These are phyloP conservation scores for Royoungia palumana DNA, from an alignment of 768 basidiomycete species.

Conservation along the genomic window DNA sequence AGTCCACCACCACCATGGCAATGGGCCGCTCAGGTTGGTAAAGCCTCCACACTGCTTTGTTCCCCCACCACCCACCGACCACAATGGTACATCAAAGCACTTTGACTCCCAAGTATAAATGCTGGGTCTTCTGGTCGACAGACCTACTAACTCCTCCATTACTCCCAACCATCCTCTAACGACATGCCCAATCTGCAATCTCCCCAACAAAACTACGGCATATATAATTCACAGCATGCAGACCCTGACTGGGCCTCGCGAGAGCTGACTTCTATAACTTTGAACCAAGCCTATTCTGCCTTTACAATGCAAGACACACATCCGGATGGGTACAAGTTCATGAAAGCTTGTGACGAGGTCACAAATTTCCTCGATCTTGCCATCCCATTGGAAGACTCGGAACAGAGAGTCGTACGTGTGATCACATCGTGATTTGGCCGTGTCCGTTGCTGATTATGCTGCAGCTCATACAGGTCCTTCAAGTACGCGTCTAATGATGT, in stretches of 20 bases:
- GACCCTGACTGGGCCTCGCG: neutral
- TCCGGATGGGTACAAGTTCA: conserved; percentile 10
- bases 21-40: no score
- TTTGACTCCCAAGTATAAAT: conserved; percentile 11
- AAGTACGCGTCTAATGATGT: conserved; percentile 9
- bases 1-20: no score
- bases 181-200: conserved; percentile 8
- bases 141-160: conserved; percentile 1
- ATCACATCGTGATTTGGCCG: neutral
- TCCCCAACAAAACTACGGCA: neutral
- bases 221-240: neutral
- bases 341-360: conserved; percentile 11
- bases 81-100: conserved; percentile 1
- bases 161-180: neutral
- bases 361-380: conserved; percentile 6
- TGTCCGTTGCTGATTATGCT: conserved; percentile 2
- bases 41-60: no score
- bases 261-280: neutral
- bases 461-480: conserved; percentile 18
- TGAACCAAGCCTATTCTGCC: conserved; percentile 10
- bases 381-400: neutral
- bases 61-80: neutral
- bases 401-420: conserved; percentile 14
- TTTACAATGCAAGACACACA: conserved; percentile 13
- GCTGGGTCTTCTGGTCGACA: neutral